Base-by-base conservation (phyloP, 1,139 yeast genomes). In the Kazachstania sp. region DNA sequence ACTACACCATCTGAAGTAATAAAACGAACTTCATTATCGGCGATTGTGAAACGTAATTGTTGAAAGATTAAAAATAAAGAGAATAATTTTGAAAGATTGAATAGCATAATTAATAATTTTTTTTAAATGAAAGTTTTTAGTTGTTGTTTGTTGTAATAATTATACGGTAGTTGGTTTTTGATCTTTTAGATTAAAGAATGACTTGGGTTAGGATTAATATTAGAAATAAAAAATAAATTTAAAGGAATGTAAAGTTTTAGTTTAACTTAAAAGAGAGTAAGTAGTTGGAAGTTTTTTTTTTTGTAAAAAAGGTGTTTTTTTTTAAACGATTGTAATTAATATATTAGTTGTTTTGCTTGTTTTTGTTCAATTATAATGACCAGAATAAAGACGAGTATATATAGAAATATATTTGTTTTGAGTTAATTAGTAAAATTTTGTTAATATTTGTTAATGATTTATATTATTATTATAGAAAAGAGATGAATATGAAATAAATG, bases 1-100 rank as follows among this genome's bases (percentile, higher is more conserved):
- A 63, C 64, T 26, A 59, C 64, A 40, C 66, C 66, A 47, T 63
- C 57, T n/a, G 63, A 59, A 1, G 67, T 63, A 26, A 60, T 50
- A 16, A 51, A 54, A 41, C 52, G 54, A 23, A 54, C 56, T 15
- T 53, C 53, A 31, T 55, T 55, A 32, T 53, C 56, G 19, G 53
- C 49, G 28, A 46, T 53, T 13, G 46, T 45, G 20, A 43, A 38
- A 13, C 19, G 18, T 31, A 5, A 41, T 23, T 36, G 42, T 28
- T 19, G 43, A 31, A 26, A 52, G 40, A 19, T 53, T 46, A 31
- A 52, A 43, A 37, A 48, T 39, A 30, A 48, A 44, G 39, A 49
- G 31, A 41, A 45, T 39, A 20, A 32, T 28, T 44, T 47, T 20
- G 44, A 44, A 16, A 51, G 32, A 40, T 41, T 48, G 44, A 45